Percentiles rank a stretch among this genome's conserved stretches.
These are phyloP conservation scores for Phoma herbarum DNA, from an alignment of 2,329 filamentous ascomycete species.

Conservation along the genomic window DNA sequence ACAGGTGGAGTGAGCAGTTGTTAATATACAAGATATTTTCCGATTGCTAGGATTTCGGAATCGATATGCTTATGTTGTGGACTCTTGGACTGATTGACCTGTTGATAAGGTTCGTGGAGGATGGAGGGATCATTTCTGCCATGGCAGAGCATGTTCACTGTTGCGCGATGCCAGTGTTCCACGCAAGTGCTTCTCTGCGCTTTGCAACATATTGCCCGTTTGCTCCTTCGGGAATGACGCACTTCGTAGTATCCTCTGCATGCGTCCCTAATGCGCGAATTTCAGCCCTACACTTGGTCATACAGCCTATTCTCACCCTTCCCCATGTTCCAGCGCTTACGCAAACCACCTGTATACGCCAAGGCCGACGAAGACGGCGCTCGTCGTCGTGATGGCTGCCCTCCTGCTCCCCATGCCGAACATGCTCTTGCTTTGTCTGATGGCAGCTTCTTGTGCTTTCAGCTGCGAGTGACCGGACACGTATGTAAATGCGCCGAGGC, in stretches of 20 bases:
- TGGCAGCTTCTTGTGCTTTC: slow-evolving; percentile 51
- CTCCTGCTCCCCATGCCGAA: slow-evolving; percentile 54
- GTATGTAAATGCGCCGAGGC: slow-evolving; percentile 58
- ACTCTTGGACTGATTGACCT: too few species aligned
- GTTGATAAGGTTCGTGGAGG: too few species aligned
- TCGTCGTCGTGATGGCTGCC: slow-evolving; percentile 53
- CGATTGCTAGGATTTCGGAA: too few species aligned
- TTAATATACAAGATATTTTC: neutral
- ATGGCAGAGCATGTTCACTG: too few species aligned
- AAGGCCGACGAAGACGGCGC: slow-evolving; percentile 53
- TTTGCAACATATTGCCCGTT: neutral
- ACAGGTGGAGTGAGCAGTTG: neutral
- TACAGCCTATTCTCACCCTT: neutral
- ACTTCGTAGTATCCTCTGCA: neutral
- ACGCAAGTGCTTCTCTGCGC: too few species aligned
- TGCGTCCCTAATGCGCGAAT: neutral
- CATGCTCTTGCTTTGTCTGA: slow-evolving; percentile 52
- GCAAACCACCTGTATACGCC: slow-evolving; percentile 56
- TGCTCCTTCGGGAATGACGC: neutral
- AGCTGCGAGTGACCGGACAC: slow-evolving; percentile 57
- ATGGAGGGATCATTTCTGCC: too few species aligned
- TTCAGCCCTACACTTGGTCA: neutral
- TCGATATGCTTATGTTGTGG: too few species aligned
- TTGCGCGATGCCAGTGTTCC: too few species aligned
- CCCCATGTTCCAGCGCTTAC: slow-evolving; percentile 15